Conservation (phyloP, 306 rosid genomes). For the Cotoneaster glaucophyllus region DNA sequence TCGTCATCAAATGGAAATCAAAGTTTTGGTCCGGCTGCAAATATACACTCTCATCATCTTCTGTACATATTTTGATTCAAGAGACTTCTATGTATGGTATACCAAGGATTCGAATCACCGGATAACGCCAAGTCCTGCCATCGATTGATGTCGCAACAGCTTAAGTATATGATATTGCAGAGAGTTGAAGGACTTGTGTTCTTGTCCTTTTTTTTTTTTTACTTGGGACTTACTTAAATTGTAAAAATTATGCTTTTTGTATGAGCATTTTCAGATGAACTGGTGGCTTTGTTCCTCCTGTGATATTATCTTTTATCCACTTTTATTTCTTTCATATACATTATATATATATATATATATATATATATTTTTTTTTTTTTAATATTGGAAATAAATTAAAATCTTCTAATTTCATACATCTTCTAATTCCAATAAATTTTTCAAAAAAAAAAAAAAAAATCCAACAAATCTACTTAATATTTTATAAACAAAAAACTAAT, state of each 20-base stretch:
- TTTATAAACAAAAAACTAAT: no score
- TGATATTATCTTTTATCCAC: no score
- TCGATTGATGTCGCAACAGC: neutral
- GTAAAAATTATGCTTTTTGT: neutral
- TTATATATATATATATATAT: no score
- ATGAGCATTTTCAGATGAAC: no score
- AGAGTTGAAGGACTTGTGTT: neutral
- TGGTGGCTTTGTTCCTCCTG: no score
- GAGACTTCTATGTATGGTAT: neutral
- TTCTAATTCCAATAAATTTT: no score
- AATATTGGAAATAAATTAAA: no score
- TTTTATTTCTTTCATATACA: no score
- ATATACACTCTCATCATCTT: neutral
- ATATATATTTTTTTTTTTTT: no score
- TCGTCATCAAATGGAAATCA: constrained; percentile 13
- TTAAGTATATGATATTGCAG: neutral
- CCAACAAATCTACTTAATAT: no score
- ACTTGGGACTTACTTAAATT: neutral
- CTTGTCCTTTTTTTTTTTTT: neutral
- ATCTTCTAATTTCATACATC: no score
- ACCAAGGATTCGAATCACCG: constrained; percentile 6
- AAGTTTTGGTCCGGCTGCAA: constrained; percentile 15
- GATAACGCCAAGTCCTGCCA: neutral
- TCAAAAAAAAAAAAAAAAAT: no score
- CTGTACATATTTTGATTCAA: constrained; percentile 25